Evolutionary conservation across 1,284 basidiomycete genomes (phyloP).

Genomic region (Coniferiporia sulphurascens): DNA sequence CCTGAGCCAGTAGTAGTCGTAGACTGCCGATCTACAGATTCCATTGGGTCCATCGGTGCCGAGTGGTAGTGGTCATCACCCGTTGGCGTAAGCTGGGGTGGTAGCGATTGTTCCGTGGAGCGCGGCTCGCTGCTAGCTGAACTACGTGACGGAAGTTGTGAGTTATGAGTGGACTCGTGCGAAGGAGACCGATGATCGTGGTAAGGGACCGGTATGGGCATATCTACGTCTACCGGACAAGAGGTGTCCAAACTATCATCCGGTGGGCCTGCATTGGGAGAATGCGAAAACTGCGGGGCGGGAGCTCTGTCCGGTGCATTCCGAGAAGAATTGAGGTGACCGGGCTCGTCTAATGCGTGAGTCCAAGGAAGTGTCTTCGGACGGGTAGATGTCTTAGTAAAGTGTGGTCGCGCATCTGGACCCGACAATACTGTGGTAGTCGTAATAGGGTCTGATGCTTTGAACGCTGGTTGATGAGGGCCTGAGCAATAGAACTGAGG

Average conservation of each 20-base stretch:
- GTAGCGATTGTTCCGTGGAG: not conserved
- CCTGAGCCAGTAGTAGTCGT: not conserved
- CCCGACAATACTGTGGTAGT: not conserved
- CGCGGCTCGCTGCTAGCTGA: not conserved
- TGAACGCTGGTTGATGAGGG: not conserved
- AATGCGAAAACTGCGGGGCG: too few relatives aligned
- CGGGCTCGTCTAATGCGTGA: too few relatives aligned
- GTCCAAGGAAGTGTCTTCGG: too few relatives aligned
- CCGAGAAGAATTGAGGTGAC: too few relatives aligned
- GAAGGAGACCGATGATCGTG: not conserved
- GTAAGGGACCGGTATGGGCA: not conserved
- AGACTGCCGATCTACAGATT: not conserved
- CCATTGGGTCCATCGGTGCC: not conserved
- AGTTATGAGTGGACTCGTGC: not conserved
- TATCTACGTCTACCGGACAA: not conserved
- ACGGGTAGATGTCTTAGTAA: too few relatives aligned
- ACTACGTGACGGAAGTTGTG: not conserved
- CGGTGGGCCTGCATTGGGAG: too few relatives aligned
- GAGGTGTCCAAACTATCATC: not conserved
- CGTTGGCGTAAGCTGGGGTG: not conserved
- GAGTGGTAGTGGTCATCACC: not conserved
- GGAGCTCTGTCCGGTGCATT: too few relatives aligned
- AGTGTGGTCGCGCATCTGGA: not conserved
- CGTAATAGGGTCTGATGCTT: not conserved
- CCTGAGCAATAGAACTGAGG: not conserved